Conservation (phyloP, 805 yeast genomes). For the Metschnikowia henanensis region DNA sequence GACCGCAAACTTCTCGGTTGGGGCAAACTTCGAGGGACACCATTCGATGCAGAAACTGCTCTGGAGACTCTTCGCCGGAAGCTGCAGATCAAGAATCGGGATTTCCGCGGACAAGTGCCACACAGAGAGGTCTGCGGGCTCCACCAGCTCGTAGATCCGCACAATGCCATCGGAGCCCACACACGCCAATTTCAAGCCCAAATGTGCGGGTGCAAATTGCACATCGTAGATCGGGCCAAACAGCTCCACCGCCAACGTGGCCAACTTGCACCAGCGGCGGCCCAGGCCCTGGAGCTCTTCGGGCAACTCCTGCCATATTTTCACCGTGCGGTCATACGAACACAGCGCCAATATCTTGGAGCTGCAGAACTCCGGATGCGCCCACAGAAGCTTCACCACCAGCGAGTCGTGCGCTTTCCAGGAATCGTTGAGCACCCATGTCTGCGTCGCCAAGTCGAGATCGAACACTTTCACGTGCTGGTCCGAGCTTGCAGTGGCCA, state of each 20-base stretch:
- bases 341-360: slow-evolving; percentile 86
- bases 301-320: slow-evolving; percentile 87
- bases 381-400: slow-evolving; percentile 83
- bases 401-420: slow-evolving; percentile 97
- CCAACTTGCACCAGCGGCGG: slow-evolving; percentile 74
- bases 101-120: slow-evolving; percentile 82
- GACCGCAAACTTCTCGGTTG: slow-evolving; percentile 74
- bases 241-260: slow-evolving; percentile 75
- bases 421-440: slow-evolving; percentile 83
- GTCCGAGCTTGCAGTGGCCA: slow-evolving; percentile 95
- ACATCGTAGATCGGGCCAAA: slow-evolving; percentile 88
- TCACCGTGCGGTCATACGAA: slow-evolving; percentile 86
- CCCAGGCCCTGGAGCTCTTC: slow-evolving; percentile 79
- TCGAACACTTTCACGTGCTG: slow-evolving; percentile 91
- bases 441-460: slow-evolving; percentile 58
- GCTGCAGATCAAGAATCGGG: slow-evolving; percentile 58
- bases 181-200: slow-evolving; percentile 80
- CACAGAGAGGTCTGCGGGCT: slow-evolving; percentile 80
- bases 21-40: slow-evolving; percentile 83
- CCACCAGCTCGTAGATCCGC: slow-evolving; percentile 82
- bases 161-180: slow-evolving; percentile 88
- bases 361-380: slow-evolving; percentile 79
- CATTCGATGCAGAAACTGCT: slow-evolving; percentile 84
- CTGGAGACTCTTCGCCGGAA: slow-evolving; percentile 77
- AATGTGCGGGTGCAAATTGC: slow-evolving; percentile 83